A percentile compares a stretch with the other conserved stretches of the same genome.
phyloP scores from a whole-genome alignment of 495 filamentous ascomycete genomes.

The Coniosporium apollinis region DNA sequence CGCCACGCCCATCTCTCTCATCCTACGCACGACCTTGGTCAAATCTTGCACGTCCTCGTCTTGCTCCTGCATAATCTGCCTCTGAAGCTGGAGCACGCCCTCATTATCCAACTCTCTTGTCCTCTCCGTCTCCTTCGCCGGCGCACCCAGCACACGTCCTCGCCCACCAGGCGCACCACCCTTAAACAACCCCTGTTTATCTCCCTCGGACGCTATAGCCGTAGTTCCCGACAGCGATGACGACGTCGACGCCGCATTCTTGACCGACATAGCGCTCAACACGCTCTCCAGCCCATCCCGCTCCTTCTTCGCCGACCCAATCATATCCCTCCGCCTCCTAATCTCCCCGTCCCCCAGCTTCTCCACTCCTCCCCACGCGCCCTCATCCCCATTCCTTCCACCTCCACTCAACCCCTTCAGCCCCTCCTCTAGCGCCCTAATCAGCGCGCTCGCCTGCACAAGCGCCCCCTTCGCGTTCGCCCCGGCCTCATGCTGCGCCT shows the following conservation, averaged over 20 bases:
- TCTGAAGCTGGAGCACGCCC: conserved; percentile 73
- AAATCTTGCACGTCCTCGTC: conserved; percentile 65
- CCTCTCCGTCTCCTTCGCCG: conserved; percentile 57
- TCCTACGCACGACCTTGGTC: conserved; percentile 55
- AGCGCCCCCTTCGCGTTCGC: conserved; percentile 68
- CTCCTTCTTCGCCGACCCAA: conserved; percentile 65
- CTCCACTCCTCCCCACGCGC: conserved; percentile 19
- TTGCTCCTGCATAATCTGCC: conserved; percentile 70
- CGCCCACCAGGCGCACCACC: conserved; percentile 18
- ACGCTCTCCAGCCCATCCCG: conserved; percentile 73
- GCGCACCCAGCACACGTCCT: conserved; percentile 61
- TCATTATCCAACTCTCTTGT: conserved; percentile 83
- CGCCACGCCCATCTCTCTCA: conserved; percentile 70
- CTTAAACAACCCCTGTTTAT: conserved; percentile 39
- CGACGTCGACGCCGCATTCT: conserved; percentile 16
- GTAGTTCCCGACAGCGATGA: conserved; percentile 5
- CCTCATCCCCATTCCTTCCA: conserved; percentile 20
- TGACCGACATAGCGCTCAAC: conserved; percentile 51
- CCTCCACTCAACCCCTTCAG: conserved; percentile 32
- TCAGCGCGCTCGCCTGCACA: conserved; percentile 52
- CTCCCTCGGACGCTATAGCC: conserved; percentile 16
- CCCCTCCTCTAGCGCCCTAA: conserved; percentile 53
- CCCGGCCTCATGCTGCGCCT: conserved; percentile 59
- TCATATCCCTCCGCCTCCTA: conserved; percentile 58
- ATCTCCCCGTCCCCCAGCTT: conserved; percentile 76